Conservation (phyloP, 2,329 filamentous ascomycete species). For the Sporothrix mexicana region DNA sequence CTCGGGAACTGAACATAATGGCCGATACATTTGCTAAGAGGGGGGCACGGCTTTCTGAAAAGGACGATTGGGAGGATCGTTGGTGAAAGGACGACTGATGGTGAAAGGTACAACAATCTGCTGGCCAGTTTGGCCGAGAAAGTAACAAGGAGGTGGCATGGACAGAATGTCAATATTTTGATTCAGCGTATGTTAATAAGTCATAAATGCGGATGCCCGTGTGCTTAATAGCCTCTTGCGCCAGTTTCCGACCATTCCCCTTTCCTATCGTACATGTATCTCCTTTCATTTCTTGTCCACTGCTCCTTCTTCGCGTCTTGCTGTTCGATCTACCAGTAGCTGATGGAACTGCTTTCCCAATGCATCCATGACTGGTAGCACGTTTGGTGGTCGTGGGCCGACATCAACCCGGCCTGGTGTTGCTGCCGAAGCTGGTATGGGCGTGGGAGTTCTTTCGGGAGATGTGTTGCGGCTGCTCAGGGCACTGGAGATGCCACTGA, state of each 20-base stretch:
- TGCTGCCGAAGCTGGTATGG: not conserved
- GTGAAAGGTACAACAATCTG: no score
- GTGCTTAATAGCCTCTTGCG: not conserved
- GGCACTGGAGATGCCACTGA: conserved; percentile 28
- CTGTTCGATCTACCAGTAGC: conserved; percentile 17
- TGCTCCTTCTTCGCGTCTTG: not conserved
- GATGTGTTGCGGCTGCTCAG: conserved; percentile 29
- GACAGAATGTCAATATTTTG: not conserved
- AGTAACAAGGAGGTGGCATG: not conserved
- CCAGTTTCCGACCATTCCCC: not conserved
- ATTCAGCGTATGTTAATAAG: not conserved
- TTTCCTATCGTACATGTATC: not conserved
- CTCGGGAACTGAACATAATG: conserved; percentile 23
- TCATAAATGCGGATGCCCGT: not conserved
- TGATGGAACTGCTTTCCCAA: conserved; percentile 28
- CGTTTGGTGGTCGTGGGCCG: conserved; percentile 23
- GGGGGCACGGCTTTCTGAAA: not conserved
- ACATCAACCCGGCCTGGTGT: not conserved
- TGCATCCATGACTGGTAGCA: conserved; percentile 27
- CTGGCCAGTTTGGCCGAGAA: not conserved
- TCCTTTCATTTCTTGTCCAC: not conserved
- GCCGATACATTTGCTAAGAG: not conserved
- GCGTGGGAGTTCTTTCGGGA: conserved; percentile 1
- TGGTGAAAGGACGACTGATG: no score
- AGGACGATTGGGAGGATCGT: not conserved